These are phyloP conservation scores for Komagataella phaffii DNA, from an alignment of 805 yeast species.

Conservation along the genomic window DNA sequence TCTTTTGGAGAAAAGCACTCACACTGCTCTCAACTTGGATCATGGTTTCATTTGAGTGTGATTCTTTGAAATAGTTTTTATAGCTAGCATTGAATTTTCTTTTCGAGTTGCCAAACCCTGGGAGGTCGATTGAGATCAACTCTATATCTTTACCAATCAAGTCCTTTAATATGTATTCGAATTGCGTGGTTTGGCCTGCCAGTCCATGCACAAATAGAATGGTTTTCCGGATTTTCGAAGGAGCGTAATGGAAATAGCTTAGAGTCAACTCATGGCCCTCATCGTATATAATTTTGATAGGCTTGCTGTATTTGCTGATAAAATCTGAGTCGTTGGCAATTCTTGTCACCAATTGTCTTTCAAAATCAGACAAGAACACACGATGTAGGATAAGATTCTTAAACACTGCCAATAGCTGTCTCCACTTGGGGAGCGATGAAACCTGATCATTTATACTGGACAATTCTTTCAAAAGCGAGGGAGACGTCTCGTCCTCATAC, in stretches of 20 bases:
- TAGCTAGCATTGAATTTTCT: neutral
- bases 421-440: neutral
- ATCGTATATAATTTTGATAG: neutral
- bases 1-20: constrained; percentile 4
- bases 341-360: neutral
- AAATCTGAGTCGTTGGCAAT: neutral
- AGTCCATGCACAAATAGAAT: constrained; percentile 71
- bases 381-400: neutral
- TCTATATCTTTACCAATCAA: constrained; percentile 49
- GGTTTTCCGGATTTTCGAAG: constrained; percentile 16
- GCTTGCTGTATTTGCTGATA: neutral
- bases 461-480: neutral
- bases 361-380: neutral
- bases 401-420: neutral
- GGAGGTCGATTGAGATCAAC: constrained; percentile 64
- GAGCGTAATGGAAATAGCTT: neutral
- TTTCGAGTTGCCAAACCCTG: constrained; percentile 69
- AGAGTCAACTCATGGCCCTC: neutral
- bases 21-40: constrained; percentile 9
- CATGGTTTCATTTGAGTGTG: neutral
- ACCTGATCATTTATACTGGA: neutral
- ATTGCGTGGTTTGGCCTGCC: constrained; percentile 84
- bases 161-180: constrained; percentile 52
- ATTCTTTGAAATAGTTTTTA: too few species aligned
- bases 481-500: neutral